These are phyloP conservation scores for Sicyos edulis DNA, from an alignment of 306 rosid genomes.

Conservation along the genomic window DNA sequence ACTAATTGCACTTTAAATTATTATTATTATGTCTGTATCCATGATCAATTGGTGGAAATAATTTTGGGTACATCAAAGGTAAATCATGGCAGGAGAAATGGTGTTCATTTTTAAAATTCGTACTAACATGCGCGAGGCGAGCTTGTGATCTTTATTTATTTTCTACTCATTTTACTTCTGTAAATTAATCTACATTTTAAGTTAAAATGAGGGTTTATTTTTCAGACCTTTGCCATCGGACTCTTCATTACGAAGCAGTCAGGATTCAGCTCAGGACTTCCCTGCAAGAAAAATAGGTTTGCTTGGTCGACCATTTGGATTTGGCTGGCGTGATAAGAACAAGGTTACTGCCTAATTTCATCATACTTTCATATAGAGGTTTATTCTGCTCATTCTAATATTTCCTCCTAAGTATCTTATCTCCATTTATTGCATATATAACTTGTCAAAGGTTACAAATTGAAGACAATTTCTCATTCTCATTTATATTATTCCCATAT, in stretches of 20 bases:
- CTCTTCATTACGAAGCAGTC: conserved; percentile 47
- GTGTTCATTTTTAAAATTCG: not conserved
- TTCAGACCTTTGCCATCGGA: conserved; percentile 61
- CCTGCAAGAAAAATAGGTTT: conserved; percentile 66
- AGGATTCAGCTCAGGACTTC: conserved; percentile 48
- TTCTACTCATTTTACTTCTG: not conserved
- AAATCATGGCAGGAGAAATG: not conserved
- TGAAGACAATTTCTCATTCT: too few species aligned
- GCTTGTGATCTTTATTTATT: not conserved
- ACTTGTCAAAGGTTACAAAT: too few species aligned
- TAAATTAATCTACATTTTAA: not conserved
- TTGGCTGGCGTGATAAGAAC: conserved; percentile 88
- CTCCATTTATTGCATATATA: not conserved
- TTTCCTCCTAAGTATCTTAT: conserved; percentile 8
- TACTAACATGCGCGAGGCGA: not conserved
- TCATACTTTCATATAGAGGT: not conserved
- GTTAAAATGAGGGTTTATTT: conserved; percentile 22
- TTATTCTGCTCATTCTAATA: not conserved
- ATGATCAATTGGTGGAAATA: not conserved
- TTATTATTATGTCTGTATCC: not conserved
- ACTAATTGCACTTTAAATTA: not conserved
- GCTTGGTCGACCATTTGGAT: conserved; percentile 91
- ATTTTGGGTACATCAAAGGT: not conserved
- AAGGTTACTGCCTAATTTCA: conserved; percentile 51
- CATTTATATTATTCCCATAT: not conserved